Evolutionary conservation across 306 rosid genomes (phyloP).

Genomic region (Lathyrus sativus): DNA sequence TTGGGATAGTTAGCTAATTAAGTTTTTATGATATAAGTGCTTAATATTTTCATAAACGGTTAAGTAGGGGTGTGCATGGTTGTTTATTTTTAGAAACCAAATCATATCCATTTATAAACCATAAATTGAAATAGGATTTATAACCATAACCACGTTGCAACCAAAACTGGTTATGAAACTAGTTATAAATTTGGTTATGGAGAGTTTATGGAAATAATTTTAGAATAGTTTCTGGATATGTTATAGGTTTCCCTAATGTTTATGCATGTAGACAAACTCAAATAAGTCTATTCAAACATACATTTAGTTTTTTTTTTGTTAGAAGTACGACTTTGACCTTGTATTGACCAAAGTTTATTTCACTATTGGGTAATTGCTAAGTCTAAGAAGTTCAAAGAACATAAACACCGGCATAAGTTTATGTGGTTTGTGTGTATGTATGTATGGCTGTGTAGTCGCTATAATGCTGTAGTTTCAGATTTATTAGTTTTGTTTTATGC

Average conservation of each 20-base stretch:
- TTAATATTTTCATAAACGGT: not conserved
- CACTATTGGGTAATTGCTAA: not conserved
- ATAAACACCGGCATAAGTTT: not conserved
- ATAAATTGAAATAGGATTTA: too few species aligned
- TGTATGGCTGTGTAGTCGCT: not conserved
- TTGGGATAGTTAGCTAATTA: not conserved
- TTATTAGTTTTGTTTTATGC: not conserved
- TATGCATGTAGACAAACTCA: not conserved
- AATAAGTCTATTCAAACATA: not conserved
- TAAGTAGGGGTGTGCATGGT: too few species aligned
- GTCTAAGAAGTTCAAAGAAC: not conserved
- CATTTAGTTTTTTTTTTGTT: too few species aligned
- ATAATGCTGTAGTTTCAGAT: constrained; percentile 10
- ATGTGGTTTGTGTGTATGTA: not conserved
- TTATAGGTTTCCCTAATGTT: not conserved
- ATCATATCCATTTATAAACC: too few species aligned
- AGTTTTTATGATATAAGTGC: not conserved
- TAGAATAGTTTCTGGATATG: not conserved
- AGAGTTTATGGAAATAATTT: not conserved
- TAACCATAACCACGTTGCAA: too few species aligned
- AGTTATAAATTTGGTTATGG: not conserved
- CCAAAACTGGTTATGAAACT: too few species aligned
- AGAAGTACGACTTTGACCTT: not conserved
- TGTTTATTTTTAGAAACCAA: too few species aligned
- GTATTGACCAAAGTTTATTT: constrained; percentile 12